A percentile compares a stretch with the other conserved stretches of the same genome.
Evolutionary conservation across 129 eudicot genomes (phyloP).

Genomic region (Pseudognaphalium luteoalbum): DNA sequence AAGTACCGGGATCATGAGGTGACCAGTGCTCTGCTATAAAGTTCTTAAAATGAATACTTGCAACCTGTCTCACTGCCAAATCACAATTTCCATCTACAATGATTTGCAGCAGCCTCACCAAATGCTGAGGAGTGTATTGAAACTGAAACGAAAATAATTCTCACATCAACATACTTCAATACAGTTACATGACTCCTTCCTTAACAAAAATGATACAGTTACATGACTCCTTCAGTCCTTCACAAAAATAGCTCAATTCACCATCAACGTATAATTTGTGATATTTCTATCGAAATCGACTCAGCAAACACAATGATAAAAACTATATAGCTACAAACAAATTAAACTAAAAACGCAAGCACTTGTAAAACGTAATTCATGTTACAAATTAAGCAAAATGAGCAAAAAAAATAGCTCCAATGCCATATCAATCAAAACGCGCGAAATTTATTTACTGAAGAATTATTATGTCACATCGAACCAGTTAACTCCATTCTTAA

Average conservation of each 20-base stretch:
- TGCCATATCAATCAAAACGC: background rate
- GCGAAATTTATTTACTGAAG: background rate
- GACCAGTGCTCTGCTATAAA: conserved; percentile 89
- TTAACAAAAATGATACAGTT: background rate
- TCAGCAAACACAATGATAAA: background rate
- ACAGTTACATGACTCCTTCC: background rate
- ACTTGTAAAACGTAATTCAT: background rate
- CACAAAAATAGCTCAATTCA: conserved; percentile 18
- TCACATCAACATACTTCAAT: conserved; percentile 6
- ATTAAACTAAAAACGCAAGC: background rate
- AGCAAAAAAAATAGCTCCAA: background rate
- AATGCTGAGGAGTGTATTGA: conserved; percentile 91
- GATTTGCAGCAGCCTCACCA: conserved; percentile 92
- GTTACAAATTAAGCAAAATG: background rate
- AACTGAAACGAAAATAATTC: conserved; percentile 46
- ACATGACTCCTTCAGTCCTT: background rate
- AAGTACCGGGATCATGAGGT: conserved; percentile 78
- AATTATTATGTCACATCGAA: background rate
- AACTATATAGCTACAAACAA: too few species aligned
- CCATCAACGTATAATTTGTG: background rate
- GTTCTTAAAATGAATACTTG: conserved; percentile 92
- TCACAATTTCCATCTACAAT: conserved; percentile 85
- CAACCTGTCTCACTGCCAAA: conserved; percentile 81
- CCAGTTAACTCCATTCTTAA: background rate
- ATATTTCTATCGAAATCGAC: conserved; percentile 4